These are phyloP conservation scores for Lentinula detonsa DNA, from an alignment of 768 basidiomycete species.

Conservation along the genomic window DNA sequence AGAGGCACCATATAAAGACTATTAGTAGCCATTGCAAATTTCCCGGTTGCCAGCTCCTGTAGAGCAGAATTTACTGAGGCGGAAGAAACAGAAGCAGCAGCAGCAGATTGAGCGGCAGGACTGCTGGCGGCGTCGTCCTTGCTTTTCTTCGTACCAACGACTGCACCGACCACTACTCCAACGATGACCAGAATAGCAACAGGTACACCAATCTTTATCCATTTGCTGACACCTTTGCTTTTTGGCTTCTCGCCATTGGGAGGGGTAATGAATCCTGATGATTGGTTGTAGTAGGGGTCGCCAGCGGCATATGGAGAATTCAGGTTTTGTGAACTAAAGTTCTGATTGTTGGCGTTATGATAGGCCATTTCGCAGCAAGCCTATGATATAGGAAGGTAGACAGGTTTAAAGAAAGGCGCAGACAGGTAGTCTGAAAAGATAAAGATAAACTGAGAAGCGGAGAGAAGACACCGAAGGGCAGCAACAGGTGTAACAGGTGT, in stretches of 20 bases:
- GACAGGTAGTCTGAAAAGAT: constrained; percentile 2
- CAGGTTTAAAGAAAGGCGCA: constrained; percentile 4
- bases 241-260: constrained; percentile 33
- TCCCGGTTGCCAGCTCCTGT: constrained; percentile 41
- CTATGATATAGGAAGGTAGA: neutral
- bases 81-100: constrained; percentile 48
- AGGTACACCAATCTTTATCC: constrained; percentile 74
- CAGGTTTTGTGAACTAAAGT: neutral
- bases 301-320: constrained; percentile 44
- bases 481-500: neutral
- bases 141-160: constrained; percentile 61
- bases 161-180: constrained; percentile 71
- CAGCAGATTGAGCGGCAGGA: constrained; percentile 32
- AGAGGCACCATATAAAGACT: constrained; percentile 75
- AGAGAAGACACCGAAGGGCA: neutral
- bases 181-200: constrained; percentile 55
- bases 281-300: constrained; percentile 64
- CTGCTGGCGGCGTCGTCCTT: constrained; percentile 36
- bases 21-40: constrained; percentile 76
- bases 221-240: constrained; percentile 45
- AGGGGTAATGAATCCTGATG: constrained; percentile 65
- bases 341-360: constrained; percentile 3
- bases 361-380: constrained; percentile 4
- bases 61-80: constrained; percentile 40
- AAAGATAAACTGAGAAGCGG: neutral